These are phyloP conservation scores for Peltaster fructicola DNA, from an alignment of 2,329 filamentous ascomycete genomes.

Conservation along the genomic window DNA sequence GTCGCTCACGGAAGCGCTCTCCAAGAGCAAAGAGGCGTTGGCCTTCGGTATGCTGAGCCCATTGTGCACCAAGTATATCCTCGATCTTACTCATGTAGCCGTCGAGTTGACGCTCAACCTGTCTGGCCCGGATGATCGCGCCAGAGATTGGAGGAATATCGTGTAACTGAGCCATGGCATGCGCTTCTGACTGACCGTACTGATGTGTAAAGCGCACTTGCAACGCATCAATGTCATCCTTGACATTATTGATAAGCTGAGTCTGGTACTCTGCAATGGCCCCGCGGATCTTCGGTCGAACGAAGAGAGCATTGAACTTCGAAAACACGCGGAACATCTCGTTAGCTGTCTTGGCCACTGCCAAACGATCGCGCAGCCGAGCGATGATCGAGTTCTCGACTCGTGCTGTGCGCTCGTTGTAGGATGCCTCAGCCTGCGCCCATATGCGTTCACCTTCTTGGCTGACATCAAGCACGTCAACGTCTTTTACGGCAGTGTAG, in stretches of 20 bases:
- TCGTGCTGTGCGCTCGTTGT: slow-evolving; percentile 91
- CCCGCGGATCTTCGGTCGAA: slow-evolving; percentile 95
- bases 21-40: slow-evolving; percentile 87
- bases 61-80: slow-evolving; percentile 85
- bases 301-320: slow-evolving; percentile 97
- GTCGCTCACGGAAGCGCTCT: slow-evolving; percentile 84
- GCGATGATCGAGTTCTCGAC: slow-evolving; percentile 99
- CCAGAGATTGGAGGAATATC: slow-evolving; percentile 92
- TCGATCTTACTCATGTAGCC: slow-evolving; percentile 99
- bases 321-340: slow-evolving; percentile 99
- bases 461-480: slow-evolving; percentile 86
- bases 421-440: slow-evolving; percentile 85
- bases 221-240: slow-evolving; percentile 79
- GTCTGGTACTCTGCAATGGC: slow-evolving; percentile 97
- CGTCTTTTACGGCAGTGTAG: slow-evolving; percentile 83
- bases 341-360: slow-evolving; percentile 89
- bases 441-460: slow-evolving; percentile 78
- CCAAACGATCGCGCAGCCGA: slow-evolving; percentile 73
- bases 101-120: slow-evolving; percentile 90
- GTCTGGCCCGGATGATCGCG: slow-evolving; percentile 91
- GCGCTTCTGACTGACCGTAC: slow-evolving; percentile 93
- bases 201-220: slow-evolving; percentile 98
- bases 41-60: slow-evolving; percentile 85
- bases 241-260: slow-evolving; percentile 94
- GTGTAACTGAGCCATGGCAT: slow-evolving; percentile 93